A percentile compares a stretch with the other conserved stretches of the same genome.
Conservation (phyloP, 169 alveolate genomes). For the Toxoplasma gondii region DNA sequence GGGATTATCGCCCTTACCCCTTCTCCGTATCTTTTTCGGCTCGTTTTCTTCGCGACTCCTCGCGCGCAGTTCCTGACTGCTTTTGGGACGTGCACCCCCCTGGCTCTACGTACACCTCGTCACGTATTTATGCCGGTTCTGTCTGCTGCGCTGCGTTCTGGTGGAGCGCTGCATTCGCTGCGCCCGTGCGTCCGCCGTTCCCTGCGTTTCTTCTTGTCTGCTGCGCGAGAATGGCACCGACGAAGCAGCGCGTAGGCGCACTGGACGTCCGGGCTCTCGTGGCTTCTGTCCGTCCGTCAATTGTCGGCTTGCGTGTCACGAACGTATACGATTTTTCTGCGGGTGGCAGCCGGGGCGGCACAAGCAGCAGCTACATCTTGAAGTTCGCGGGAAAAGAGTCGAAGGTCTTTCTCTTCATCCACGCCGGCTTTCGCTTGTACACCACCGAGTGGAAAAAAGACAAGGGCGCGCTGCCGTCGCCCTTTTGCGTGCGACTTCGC, state of each 20-base stretch:
- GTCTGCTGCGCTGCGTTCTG: too few species aligned
- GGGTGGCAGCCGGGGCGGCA: conserved; percentile 31
- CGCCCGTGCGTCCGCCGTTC: not conserved
- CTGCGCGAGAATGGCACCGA: not conserved
- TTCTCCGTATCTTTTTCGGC: too few species aligned
- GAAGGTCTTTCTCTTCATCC: conserved; percentile 68
- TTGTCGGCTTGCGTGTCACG: conserved; percentile 68
- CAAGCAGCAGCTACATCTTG: not conserved
- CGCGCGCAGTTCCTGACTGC: too few species aligned
- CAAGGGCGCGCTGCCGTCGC: conserved; percentile 74
- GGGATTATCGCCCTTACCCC: too few species aligned
- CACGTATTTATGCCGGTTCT: too few species aligned
- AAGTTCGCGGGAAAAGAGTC: conserved; percentile 17
- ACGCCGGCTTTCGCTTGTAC: conserved; percentile 74
- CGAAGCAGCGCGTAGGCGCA: conserved; percentile 73
- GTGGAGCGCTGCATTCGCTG: too few species aligned
- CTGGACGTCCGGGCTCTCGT: conserved; percentile 77
- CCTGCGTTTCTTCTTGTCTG: not conserved
- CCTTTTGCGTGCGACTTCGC: conserved; percentile 73
- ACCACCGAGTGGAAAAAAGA: conserved; percentile 71
- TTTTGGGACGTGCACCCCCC: too few species aligned
- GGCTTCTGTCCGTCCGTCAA: conserved; percentile 52
- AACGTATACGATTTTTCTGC: conserved; percentile 72
- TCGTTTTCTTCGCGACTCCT: too few species aligned
- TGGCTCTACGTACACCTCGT: too few species aligned